Evolutionary conservation across 2,329 filamentous ascomycete species (phyloP).

Genomic region (Fusarium tricinctum): DNA sequence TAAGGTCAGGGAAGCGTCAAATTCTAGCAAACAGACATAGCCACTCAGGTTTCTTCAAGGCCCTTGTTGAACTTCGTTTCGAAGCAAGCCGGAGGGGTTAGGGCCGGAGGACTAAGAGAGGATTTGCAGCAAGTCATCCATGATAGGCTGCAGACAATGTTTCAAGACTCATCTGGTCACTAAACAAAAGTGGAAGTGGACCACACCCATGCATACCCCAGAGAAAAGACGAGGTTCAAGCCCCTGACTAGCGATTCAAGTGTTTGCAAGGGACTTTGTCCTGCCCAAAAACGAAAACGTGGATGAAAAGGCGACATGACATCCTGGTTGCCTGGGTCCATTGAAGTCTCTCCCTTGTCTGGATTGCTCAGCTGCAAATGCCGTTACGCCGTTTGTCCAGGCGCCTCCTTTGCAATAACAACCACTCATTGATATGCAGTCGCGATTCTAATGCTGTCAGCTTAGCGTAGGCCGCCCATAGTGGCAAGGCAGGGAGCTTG

Average conservation of each 20-base stretch:
- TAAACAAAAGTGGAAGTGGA: slow-evolving; percentile 45
- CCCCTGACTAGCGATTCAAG: slow-evolving; percentile 48
- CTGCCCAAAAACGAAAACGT: slow-evolving; percentile 16
- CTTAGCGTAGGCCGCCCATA: slow-evolving; percentile 48
- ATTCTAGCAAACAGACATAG: slow-evolving; percentile 27
- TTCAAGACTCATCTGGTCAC: slow-evolving; percentile 50
- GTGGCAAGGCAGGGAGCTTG: slow-evolving; percentile 40
- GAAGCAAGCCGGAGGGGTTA: slow-evolving; percentile 57
- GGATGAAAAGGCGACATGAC: not conserved
- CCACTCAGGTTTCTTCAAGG: slow-evolving; percentile 45
- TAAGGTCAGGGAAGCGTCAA: slow-evolving; percentile 52
- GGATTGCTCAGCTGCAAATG: slow-evolving; percentile 41
- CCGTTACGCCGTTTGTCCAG: slow-evolving; percentile 23
- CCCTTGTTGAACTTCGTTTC: slow-evolving; percentile 52
- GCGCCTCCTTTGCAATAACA: slow-evolving; percentile 24
- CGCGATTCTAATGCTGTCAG: slow-evolving; percentile 32
- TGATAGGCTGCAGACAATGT: slow-evolving; percentile 53
- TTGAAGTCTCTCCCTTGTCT: slow-evolving; percentile 13
- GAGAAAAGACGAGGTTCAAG: slow-evolving; percentile 40
- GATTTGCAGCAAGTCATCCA: slow-evolving; percentile 34
- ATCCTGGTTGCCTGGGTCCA: not conserved
- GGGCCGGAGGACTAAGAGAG: slow-evolving; percentile 47
- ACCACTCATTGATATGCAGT: slow-evolving; percentile 33
- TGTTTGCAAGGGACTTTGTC: slow-evolving; percentile 29
- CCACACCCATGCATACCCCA: slow-evolving; percentile 35